Conservation (phyloP, 352 stramenopile species). For the Phytopythium boreale region DNA sequence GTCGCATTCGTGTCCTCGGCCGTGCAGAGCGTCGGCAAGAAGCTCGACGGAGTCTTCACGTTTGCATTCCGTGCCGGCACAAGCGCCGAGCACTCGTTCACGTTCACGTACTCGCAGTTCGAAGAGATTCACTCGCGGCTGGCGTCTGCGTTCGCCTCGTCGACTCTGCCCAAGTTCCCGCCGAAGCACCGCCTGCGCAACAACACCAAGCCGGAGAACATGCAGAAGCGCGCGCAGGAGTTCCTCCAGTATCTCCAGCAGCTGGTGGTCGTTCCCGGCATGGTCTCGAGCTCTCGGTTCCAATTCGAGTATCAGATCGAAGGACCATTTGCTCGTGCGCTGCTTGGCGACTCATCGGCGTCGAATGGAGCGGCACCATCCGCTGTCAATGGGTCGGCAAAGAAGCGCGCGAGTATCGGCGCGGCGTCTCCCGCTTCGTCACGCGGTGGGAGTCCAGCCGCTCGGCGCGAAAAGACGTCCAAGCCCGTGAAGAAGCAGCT, state of each 20-base stretch:
- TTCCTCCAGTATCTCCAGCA: conserved; percentile 74
- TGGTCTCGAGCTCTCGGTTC: conserved; percentile 62
- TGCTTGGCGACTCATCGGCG: conserved; percentile 9
- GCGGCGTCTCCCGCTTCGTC: conserved; percentile 9
- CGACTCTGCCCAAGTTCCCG: conserved; percentile 67
- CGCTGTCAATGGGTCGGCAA: conserved; percentile 15
- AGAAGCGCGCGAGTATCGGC: conserved; percentile 10
- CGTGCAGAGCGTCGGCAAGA: conserved; percentile 62
- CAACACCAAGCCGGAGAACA: conserved; percentile 80
- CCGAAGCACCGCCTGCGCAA: conserved; percentile 75
- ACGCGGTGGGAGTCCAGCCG: conserved; percentile 13
- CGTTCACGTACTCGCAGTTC: conserved; percentile 68
- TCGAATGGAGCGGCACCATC: not conserved
- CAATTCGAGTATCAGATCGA: conserved; percentile 63
- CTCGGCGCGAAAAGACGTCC: conserved; percentile 15
- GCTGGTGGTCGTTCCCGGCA: conserved; percentile 38
- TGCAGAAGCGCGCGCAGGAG: conserved; percentile 82
- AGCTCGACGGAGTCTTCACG: conserved; percentile 60
- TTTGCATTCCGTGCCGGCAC: conserved; percentile 44
- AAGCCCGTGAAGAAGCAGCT: conserved; percentile 34
- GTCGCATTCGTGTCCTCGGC: conserved; percentile 54
- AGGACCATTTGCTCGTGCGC: conserved; percentile 31
- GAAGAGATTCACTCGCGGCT: conserved; percentile 67
- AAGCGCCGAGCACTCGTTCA: conserved; percentile 49
- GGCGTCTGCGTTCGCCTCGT: conserved; percentile 19